Base-by-base conservation (phyloP, 257 asterid species). In the Solanum virginianum region DNA sequence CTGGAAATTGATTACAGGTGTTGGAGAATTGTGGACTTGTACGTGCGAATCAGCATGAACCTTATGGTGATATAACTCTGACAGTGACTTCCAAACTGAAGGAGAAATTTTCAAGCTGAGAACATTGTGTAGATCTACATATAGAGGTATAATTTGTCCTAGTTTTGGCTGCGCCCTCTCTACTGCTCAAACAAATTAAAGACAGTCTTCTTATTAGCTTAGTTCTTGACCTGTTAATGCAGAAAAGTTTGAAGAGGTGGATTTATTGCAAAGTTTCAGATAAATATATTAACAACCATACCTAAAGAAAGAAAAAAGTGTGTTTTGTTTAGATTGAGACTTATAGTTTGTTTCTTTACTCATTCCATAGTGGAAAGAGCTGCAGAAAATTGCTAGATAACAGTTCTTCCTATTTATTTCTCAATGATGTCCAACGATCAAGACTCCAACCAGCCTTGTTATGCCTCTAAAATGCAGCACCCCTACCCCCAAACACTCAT, bases 81-180 rank as follows among this genome's bases (percentile, higher is more conserved):
- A 90, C 88, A 86, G 90, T 92, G 84, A 93, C 95, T 57, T 68
- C 92, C 10, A 90, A 92, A 83, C 95, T 93, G 3, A 91, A 93
- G 93, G 95, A 90, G 74, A 87, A 91, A 77, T 85, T 88, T 49
- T 82, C 88, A 18, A 81, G 85, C 85, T 92, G 87, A 90, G 59
- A 51, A 74, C 49, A 53, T 51, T 45, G 10, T 15, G 18, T 39
- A 59, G 63, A 47, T n/a, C 84, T 43, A 47, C 32, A 75, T 47
- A 47, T 47, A 32, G 54, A 66, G 85, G 85, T 83, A 66, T 14
- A 66, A 10, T 29, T 56, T 47, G 11, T 75, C 81, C 22, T 22
- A 47, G 59, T 75, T 72, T 68, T 69, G 24, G 17, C 51, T 69
- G 74, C 74, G 32, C 10, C 74, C 10, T 29, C 14, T 66, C 18